phyloP scores from a whole-genome alignment of 2,329 filamentous ascomycete species.

The Tricladium varicosporioides region DNA sequence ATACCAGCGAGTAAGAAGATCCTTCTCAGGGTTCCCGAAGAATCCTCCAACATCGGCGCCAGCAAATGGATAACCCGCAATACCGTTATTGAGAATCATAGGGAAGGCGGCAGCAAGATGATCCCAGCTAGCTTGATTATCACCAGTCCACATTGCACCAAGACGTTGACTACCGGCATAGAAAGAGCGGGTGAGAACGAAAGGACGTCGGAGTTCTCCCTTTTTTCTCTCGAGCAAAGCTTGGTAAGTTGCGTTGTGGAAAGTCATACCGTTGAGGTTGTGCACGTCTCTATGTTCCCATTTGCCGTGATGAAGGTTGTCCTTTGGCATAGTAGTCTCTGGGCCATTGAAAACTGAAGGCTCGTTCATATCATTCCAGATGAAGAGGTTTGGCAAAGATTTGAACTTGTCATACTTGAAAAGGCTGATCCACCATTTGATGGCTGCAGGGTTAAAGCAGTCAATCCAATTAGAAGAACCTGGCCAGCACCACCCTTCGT shows the following conservation, averaged over 20 bases:
- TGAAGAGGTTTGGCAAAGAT: conserved; percentile 80
- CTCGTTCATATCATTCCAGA: conserved; percentile 99
- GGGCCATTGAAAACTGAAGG: conserved; percentile 98
- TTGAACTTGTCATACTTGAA: conserved; percentile 89
- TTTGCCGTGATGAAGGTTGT: conserved; percentile 85
- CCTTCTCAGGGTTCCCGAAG: conserved; percentile 93
- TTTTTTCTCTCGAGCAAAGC: conserved; percentile 82
- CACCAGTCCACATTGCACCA: conserved; percentile 98
- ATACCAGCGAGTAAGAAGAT: conserved; percentile 92
- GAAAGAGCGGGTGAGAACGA: conserved; percentile 89
- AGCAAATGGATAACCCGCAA: conserved; percentile 89
- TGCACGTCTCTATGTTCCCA: conserved; percentile 98
- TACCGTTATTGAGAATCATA: conserved; percentile 91
- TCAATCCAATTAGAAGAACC: conserved; percentile 97
- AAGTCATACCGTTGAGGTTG: conserved; percentile 92
- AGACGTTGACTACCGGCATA: conserved; percentile 86
- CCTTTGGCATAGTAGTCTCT: conserved; percentile 98
- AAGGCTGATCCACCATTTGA: conserved; percentile 85
- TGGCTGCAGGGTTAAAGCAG: conserved; percentile 87
- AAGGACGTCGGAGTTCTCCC: conserved; percentile 81
- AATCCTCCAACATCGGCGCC: conserved; percentile 97
- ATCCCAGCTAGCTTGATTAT: conserved; percentile 92
- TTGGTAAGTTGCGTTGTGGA: conserved; percentile 90
- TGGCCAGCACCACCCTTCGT: conserved; percentile 98
- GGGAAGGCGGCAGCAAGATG: conserved; percentile 87